These are phyloP conservation scores for Schizochytrium sp. DNA, from an alignment of 108 stramenopile genomes.

Conservation along the genomic window DNA sequence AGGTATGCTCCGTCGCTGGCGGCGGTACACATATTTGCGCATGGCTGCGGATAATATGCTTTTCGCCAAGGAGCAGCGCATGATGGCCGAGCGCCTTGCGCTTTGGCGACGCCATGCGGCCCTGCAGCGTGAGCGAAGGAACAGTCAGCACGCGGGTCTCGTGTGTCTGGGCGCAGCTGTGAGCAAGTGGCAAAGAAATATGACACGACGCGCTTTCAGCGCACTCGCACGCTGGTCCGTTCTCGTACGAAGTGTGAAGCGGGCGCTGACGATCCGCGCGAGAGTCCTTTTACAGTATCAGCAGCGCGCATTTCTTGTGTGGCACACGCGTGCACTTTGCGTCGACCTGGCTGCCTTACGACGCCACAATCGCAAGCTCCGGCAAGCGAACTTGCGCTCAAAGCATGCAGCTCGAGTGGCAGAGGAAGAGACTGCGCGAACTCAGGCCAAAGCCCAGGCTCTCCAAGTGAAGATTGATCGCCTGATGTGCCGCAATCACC, in stretches of 20 bases:
- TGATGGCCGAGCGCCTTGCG: too few species aligned
- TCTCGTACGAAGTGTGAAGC: background rate
- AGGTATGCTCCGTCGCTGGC: background rate
- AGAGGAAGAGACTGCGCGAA: background rate
- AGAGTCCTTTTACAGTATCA: background rate
- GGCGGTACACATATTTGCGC: too few species aligned
- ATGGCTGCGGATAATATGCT: too few species aligned
- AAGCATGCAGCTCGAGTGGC: background rate
- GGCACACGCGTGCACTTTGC: background rate
- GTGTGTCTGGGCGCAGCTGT: background rate
- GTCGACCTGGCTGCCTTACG: background rate
- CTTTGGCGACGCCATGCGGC: background rate
- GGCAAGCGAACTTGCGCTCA: background rate
- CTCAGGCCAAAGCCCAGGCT: background rate
- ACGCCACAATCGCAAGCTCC: background rate
- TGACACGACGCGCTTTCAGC: background rate
- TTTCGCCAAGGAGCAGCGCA: too few species aligned
- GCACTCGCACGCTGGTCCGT: background rate
- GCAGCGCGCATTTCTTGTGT: background rate
- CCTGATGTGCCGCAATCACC: background rate
- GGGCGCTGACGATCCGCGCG: background rate
- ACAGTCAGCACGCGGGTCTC: background rate
- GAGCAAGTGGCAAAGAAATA: background rate
- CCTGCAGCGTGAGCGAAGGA: background rate
- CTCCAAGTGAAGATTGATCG: background rate